Conservation (phyloP, 768 basidiomycete species). For the Megacollybia marginata region DNA sequence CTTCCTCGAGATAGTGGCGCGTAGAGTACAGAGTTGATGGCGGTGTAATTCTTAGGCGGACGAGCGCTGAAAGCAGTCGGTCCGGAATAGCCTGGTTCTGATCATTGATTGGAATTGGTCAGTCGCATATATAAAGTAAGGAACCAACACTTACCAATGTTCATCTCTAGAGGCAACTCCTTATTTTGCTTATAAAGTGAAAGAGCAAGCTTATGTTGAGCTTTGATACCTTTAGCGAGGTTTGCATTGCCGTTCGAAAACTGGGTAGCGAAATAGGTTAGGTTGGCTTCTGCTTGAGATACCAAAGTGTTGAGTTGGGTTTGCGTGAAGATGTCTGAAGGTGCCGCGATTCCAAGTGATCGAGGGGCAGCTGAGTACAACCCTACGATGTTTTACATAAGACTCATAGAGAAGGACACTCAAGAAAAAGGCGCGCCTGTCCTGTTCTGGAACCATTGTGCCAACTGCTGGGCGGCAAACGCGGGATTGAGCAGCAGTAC, state of each 20-base stretch:
- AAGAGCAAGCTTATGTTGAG: conserved; percentile 19
- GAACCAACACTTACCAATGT: conserved; percentile 16
- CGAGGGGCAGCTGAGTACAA: conserved; percentile 22
- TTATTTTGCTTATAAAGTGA: conserved; percentile 16
- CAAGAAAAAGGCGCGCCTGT: conserved; percentile 14
- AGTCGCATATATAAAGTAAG: too few species aligned
- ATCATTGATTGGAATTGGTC: too few species aligned
- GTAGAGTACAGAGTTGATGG: conserved; percentile 25
- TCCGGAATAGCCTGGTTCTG: conserved; percentile 26
- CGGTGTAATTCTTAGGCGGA: conserved; percentile 20
- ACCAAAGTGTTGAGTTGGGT: conserved; percentile 12
- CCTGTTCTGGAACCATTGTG: conserved; percentile 20
- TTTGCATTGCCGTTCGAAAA: conserved; percentile 25
- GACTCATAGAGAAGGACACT: background rate
- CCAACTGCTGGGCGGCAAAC: conserved; percentile 15
- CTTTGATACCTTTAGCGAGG: conserved; percentile 21
- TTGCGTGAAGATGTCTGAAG: conserved; percentile 18
- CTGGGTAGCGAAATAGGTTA: conserved; percentile 15
- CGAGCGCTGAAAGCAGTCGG: conserved; percentile 14
- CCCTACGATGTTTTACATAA: conserved; percentile 7
- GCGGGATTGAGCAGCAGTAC: conserved; percentile 13
- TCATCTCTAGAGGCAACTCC: conserved; percentile 21
- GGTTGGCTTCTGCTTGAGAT: conserved; percentile 10
- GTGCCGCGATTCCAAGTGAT: conserved; percentile 19
- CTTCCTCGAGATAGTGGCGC: conserved; percentile 38